These are phyloP conservation scores for Pyropia yezoensis DNA, from an alignment of 23 red algal genomes.

Conservation along the genomic window DNA sequence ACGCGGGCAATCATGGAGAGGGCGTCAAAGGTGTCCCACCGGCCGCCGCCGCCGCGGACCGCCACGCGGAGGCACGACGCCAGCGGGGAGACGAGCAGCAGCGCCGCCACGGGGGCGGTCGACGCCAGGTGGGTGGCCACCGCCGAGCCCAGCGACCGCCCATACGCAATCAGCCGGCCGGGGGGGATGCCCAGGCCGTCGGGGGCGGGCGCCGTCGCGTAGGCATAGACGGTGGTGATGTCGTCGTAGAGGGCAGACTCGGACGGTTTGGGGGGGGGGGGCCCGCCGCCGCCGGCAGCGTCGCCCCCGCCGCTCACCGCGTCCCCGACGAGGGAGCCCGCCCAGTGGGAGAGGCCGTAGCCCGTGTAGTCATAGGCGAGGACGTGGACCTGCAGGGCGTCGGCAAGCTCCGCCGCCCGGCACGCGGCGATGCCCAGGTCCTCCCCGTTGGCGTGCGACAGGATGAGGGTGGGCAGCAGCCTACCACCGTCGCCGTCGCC, in stretches of 20 bases:
- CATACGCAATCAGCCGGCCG: conserved; percentile 6
- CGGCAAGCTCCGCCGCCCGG: conserved; percentile 3
- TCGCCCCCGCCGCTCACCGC: not conserved
- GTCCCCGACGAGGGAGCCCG: not conserved
- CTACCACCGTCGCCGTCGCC: no score
- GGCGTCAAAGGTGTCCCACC: conserved; percentile 5
- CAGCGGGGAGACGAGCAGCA: conserved; percentile 7
- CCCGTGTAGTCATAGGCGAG: conserved; percentile 29
- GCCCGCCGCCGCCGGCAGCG: not conserved
- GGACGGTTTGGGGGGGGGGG: not conserved
- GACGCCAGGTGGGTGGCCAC: conserved; percentile 12
- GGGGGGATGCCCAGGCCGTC: not conserved
- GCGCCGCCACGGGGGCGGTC: not conserved
- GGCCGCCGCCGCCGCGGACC: not conserved
- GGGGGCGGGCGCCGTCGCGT: no score
- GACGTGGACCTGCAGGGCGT: not conserved
- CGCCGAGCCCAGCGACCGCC: conserved; percentile 11
- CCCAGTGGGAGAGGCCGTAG: conserved; percentile 3
- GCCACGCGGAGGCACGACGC: conserved; percentile 15
- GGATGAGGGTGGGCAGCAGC: conserved; percentile 1
- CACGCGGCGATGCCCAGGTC: conserved; percentile 10
- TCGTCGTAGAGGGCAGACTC: not conserved
- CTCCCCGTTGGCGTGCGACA: conserved; percentile 19
- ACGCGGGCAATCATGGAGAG: conserved; percentile 13
- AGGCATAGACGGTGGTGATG: no score